These are phyloP conservation scores for Plenodomus biglobosus DNA, from an alignment of 2,329 filamentous ascomycete genomes.

Conservation along the genomic window DNA sequence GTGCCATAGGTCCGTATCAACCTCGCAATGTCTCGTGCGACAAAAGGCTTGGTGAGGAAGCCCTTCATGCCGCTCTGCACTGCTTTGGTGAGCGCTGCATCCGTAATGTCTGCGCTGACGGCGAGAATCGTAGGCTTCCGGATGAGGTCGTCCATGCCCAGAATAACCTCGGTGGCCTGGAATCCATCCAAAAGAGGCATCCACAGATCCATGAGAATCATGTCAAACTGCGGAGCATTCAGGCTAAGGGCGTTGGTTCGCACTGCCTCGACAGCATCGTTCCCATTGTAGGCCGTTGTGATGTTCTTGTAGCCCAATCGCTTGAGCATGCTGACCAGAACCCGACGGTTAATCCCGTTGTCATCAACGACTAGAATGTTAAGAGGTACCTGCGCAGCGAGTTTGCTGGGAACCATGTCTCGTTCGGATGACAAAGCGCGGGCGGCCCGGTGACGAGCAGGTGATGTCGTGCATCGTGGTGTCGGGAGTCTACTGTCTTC, in stretches of 20 bases:
- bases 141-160: conserved; percentile 49
- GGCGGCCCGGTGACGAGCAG: conserved; percentile 21
- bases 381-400: conserved; percentile 64
- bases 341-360: conserved; percentile 70
- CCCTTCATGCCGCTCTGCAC: conserved; percentile 66
- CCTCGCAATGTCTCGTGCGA: conserved; percentile 62
- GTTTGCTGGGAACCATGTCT: conserved; percentile 22
- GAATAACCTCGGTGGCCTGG: conserved; percentile 65
- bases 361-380: conserved; percentile 72
- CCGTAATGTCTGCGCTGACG: conserved; percentile 68
- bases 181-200: conserved; percentile 76
- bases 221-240: conserved; percentile 53
- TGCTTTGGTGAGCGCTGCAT: conserved; percentile 62
- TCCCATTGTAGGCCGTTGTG: conserved; percentile 67
- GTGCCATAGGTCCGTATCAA: conserved; percentile 53
- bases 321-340: conserved; percentile 66
- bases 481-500: conserved; percentile 27
- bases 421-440: conserved; percentile 28
- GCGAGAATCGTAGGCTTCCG: conserved; percentile 56
- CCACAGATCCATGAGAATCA: conserved; percentile 75
- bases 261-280: conserved; percentile 66
- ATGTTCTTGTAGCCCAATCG: conserved; percentile 67
- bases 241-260: conserved; percentile 39
- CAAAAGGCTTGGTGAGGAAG: conserved; percentile 69
- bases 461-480: conserved; percentile 33